Conservation (phyloP, 805 yeast species). For the Candida andamanensis region DNA sequence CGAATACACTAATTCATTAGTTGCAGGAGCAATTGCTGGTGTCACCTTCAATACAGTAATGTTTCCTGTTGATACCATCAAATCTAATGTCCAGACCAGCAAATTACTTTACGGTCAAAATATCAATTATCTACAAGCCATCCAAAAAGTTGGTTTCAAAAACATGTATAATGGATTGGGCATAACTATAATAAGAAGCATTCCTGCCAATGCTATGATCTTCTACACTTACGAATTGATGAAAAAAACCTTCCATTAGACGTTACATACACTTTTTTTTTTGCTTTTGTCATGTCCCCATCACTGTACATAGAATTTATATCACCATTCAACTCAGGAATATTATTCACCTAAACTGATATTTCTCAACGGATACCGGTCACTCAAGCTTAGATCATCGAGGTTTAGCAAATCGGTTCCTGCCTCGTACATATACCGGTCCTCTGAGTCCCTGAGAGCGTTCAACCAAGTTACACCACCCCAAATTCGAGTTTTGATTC, state of each 20-base stretch:
- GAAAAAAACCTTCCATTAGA: constrained; percentile 23
- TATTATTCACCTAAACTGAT: no score
- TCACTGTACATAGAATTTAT: no score
- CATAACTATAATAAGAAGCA: constrained; percentile 72
- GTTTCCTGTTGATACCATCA: constrained; percentile 88
- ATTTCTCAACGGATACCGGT: no score
- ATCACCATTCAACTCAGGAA: no score
- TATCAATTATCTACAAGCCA: constrained; percentile 22
- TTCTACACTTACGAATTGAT: constrained; percentile 73
- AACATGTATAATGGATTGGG: constrained; percentile 84
- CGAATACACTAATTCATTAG: constrained; percentile 38
- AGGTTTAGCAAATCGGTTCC: constrained; percentile 59
- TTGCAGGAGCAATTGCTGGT: constrained; percentile 87
- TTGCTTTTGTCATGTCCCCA: not conserved
- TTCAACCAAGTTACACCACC: constrained; percentile 67
- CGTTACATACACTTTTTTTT: not conserved
- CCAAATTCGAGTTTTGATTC: constrained; percentile 61
- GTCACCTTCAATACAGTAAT: constrained; percentile 70
- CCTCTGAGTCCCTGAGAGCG: constrained; percentile 38
- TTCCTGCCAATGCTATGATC: constrained; percentile 87
- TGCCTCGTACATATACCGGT: constrained; percentile 42
- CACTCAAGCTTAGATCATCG: constrained; percentile 58
- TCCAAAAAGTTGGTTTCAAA: constrained; percentile 46
- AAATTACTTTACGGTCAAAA: constrained; percentile 17
- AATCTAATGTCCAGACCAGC: constrained; percentile 76